Evolutionary conservation across 495 filamentous ascomycete species (phyloP).

Genomic region (Pyrenopolyporus hunteri): DNA sequence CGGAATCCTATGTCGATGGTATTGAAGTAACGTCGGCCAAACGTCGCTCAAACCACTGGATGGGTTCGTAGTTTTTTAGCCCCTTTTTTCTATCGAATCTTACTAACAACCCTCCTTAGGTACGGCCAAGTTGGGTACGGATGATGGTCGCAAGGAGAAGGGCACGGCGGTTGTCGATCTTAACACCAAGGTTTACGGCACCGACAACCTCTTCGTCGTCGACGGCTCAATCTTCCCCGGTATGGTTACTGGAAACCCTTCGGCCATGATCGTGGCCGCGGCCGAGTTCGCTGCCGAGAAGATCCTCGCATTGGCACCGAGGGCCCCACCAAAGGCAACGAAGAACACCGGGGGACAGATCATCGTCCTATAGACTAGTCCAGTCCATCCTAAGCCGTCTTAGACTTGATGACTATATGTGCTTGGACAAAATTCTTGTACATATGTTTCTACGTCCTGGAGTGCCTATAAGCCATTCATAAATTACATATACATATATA

Average conservation of each 20-base stretch:
- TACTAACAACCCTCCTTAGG: constrained; percentile 45
- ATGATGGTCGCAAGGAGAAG: constrained; percentile 63
- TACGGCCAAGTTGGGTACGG: constrained; percentile 66
- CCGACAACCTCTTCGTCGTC: constrained; percentile 70
- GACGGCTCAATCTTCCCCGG: constrained; percentile 70
- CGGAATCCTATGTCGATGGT: constrained; percentile 59
- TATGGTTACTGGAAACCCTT: constrained; percentile 64
- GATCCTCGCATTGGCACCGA: constrained; percentile 44
- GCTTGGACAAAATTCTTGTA: constrained; percentile 30
- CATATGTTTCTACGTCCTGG: constrained; percentile 25
- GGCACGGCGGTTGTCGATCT: constrained; percentile 75
- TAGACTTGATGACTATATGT: constrained; percentile 4
- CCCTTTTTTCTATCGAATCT: background rate
- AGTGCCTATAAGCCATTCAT: constrained; percentile 2
- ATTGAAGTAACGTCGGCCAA: constrained; percentile 59
- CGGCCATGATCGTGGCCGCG: constrained; percentile 62
- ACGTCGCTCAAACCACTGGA: constrained; percentile 74
- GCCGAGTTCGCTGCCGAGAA: constrained; percentile 62
- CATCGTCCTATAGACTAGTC: constrained; percentile 25
- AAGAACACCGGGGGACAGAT: constrained; percentile 33
- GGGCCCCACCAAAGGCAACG: constrained; percentile 9
- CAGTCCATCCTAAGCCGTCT: background rate
- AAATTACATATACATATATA: constrained; percentile 32
- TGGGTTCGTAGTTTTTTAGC: constrained; percentile 45
- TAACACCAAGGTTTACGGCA: constrained; percentile 73